Conservation (phyloP, 495 filamentous ascomycete species). For the Neurospora sp. region DNA sequence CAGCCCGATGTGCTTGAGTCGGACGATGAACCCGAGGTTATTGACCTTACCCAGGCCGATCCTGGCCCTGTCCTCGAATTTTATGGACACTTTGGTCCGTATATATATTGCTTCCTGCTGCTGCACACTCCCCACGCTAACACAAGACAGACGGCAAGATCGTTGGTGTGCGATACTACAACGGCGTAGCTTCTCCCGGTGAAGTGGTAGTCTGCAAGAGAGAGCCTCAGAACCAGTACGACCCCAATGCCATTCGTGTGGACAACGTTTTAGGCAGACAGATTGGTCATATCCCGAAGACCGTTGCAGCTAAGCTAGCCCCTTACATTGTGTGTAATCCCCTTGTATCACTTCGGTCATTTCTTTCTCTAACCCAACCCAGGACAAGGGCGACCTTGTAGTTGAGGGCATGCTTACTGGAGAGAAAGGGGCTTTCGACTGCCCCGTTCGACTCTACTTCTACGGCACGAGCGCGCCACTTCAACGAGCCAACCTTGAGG, state of each 20-base stretch:
- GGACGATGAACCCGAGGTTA: constrained; percentile 37
- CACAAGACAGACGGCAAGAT: constrained; percentile 49
- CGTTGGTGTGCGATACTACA: constrained; percentile 74
- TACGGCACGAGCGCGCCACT: constrained; percentile 52
- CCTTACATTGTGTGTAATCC: constrained; percentile 51
- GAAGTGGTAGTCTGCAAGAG: constrained; percentile 61
- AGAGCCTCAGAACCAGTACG: constrained; percentile 64
- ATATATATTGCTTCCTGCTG: not conserved
- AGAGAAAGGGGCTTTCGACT: constrained; percentile 52
- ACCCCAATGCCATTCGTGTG: constrained; percentile 69
- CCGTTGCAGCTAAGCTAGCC: constrained; percentile 58
- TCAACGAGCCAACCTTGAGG: constrained; percentile 41
- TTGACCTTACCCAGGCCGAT: constrained; percentile 42
- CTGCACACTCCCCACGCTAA: constrained; percentile 13
- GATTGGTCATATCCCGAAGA: constrained; percentile 69
- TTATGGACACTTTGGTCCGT: constrained; percentile 39
- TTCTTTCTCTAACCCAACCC: not conserved
- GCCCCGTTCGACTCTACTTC: constrained; percentile 56
- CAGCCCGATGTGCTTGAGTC: constrained; percentile 14
- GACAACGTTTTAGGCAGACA: constrained; percentile 70
- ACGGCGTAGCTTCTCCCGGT: constrained; percentile 55
- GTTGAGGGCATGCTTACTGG: constrained; percentile 56
- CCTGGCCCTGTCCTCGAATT: constrained; percentile 33
- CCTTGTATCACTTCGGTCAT: not conserved
- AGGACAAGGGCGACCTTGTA: constrained; percentile 35